phyloP scores from a whole-genome alignment of 805 yeast genomes.

The Schwanniomyces pseudopolymorphus region DNA sequence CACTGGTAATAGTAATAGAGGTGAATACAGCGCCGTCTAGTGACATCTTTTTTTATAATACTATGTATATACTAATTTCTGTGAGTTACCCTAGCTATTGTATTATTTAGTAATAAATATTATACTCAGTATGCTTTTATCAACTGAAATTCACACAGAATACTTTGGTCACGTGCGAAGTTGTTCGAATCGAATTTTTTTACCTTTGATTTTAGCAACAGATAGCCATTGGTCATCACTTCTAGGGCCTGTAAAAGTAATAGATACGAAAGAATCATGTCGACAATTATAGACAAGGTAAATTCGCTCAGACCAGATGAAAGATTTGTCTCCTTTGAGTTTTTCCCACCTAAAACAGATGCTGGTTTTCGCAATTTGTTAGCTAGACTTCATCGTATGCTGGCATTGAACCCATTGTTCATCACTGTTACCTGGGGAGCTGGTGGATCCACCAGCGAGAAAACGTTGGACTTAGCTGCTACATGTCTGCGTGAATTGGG shows the following conservation, averaged over 20 bases:
- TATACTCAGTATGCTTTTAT: neutral
- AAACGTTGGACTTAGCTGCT: slow-evolving; percentile 79
- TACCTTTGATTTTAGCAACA: neutral
- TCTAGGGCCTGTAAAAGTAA: neutral
- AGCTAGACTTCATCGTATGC: slow-evolving; percentile 87
- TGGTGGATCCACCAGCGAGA: slow-evolving; percentile 89
- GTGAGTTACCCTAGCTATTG: neutral
- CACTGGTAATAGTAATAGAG: slow-evolving; percentile 63
- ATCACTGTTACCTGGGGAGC: slow-evolving; percentile 99
- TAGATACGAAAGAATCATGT: slow-evolving; percentile 10
- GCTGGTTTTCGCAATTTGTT: slow-evolving; percentile 80
- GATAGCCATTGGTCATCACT: neutral
- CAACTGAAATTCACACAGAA: neutral
- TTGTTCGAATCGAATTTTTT: neutral
- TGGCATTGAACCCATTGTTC: slow-evolving; percentile 82
- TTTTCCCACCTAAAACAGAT: slow-evolving; percentile 96
- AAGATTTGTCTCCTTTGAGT: slow-evolving; percentile 82
- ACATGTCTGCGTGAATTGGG: slow-evolving; percentile 73
- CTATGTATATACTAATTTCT: slow-evolving; percentile 2
- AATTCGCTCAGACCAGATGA: slow-evolving; percentile 47
- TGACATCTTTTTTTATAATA: neutral
- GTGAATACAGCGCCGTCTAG: slow-evolving; percentile 92
- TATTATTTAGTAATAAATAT: neutral
- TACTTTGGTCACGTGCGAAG: neutral
- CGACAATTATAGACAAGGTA: slow-evolving; percentile 53